Evolutionary conservation across 306 rosid genomes (phyloP), one percentile per base, ranked within the genome.

Genomic region (Hylodesmum podocarpum): DNA sequence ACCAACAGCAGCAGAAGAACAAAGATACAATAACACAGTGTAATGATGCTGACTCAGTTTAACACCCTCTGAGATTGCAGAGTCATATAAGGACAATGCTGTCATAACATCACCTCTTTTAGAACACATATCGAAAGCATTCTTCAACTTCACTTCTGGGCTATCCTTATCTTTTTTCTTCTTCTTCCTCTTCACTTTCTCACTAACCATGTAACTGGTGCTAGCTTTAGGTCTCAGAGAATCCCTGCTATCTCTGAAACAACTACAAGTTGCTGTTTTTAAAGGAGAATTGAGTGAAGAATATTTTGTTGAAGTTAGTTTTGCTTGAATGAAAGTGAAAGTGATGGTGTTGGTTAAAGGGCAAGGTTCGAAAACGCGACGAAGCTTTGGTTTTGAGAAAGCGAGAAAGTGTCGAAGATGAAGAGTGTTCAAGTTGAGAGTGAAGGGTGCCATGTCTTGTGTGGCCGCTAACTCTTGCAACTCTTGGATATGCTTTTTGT

Each of bases 1-100:
- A 76, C 97, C 98, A 70, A 86, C 82, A 55, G 98, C 95, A 0
- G 96, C 95, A 71, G 98, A 91, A 78, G 98, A 92, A 79, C 97
- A 94, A 58, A 94, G 89, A 84, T 94, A 92, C 76, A 94, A 59
- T 5, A 94, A 67, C 1, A 94, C 97, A 2, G 93, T 89, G 82
- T 89, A 95, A 78, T 92, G 96, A 70, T 92, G 91, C 71, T 89
- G 96, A 31, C 69, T 83, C 74, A 95, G 39, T 74, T 70, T 74
- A 44, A 87, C 67, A 7, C 87, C 96, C 36, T 88, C 86, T 4
- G 49, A 80, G 15, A 34, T 78, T 49, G 98, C 92, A 34, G 76
- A 70, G 81, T 92, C 96, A 63, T 84, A 92, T 59, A 88, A 78
- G 73, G 88, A 72, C 58, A 95, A 89, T 43, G 98, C 97, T 11